phyloP scores from a whole-genome alignment of 805 yeast species.

The Nakazawaea holstii region DNA sequence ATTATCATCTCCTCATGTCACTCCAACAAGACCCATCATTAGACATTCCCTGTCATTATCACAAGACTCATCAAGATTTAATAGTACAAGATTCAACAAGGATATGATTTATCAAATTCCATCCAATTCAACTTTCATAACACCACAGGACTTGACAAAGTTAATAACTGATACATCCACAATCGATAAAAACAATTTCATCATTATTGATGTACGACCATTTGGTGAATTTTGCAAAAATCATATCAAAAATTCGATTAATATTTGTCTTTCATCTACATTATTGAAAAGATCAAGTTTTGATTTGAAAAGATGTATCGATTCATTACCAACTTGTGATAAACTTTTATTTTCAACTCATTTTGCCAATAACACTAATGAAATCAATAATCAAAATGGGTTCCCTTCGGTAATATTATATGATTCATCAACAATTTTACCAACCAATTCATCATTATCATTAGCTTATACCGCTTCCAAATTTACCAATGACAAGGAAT shows the following conservation, averaged over 20 bases:
- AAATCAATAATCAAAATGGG: slow-evolving; percentile 22
- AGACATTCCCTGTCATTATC: slow-evolving; percentile 4
- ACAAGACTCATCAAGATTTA: slow-evolving; percentile 4
- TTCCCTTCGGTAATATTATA: slow-evolving; percentile 45
- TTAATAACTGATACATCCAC: background rate
- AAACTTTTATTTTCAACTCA: slow-evolving; percentile 34
- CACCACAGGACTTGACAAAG: background rate
- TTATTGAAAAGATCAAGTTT: slow-evolving; percentile 71
- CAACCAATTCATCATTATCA: slow-evolving; percentile 27
- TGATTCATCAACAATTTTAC: slow-evolving; percentile 35
- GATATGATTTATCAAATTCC: slow-evolving; percentile 10
- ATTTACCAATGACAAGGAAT: slow-evolving; percentile 32
- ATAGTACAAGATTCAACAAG: background rate
- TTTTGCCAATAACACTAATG: slow-evolving; percentile 19
- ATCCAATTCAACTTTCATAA: background rate
- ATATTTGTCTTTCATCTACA: slow-evolving; percentile 88
- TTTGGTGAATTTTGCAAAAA: slow-evolving; percentile 62
- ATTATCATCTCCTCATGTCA: slow-evolving; percentile 2
- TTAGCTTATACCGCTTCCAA: slow-evolving; percentile 44
- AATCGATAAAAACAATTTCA: slow-evolving; percentile 19
- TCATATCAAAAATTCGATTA: slow-evolving; percentile 58
- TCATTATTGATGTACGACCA: slow-evolving; percentile 78
- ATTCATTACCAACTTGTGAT: slow-evolving; percentile 53
- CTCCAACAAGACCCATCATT: slow-evolving; percentile 4
- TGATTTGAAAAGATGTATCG: slow-evolving; percentile 55